Evolutionary conservation across 2,329 filamentous ascomycete genomes (phyloP).

Genomic region (Aspergillus floridensis): DNA sequence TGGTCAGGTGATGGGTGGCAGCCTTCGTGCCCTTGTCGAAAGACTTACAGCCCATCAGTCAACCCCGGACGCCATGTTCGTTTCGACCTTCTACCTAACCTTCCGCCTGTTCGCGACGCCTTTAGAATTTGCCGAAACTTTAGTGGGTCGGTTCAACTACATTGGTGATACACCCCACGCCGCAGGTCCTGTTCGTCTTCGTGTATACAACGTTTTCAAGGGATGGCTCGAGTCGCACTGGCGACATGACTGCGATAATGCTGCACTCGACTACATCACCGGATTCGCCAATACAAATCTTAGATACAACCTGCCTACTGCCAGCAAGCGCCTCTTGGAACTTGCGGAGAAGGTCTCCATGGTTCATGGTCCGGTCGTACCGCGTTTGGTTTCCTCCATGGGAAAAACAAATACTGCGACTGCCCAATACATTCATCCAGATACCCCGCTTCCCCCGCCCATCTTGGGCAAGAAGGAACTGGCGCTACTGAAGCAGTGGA

Average conservation of each 20-base stretch:
- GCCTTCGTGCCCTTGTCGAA: constrained; percentile 87
- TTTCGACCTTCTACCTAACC: constrained; percentile 92
- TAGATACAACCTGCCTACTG: constrained; percentile 65
- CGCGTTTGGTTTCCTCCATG: constrained; percentile 78
- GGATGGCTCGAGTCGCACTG: constrained; percentile 97
- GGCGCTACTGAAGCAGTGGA: constrained; percentile 69
- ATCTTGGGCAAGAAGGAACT: constrained; percentile 74
- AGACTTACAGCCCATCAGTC: constrained; percentile 89
- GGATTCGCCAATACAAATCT: constrained; percentile 77
- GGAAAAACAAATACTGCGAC: constrained; percentile 80
- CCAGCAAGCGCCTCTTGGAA: constrained; percentile 76
- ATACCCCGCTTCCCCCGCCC: constrained; percentile 68
- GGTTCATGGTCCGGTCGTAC: constrained; percentile 71
- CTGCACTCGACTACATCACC: constrained; percentile 72
- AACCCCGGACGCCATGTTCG: constrained; percentile 86
- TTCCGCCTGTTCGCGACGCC: constrained; percentile 91
- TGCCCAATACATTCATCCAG: constrained; percentile 66
- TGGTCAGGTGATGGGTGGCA: constrained; percentile 89
- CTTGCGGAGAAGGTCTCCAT: constrained; percentile 75
- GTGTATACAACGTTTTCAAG: constrained; percentile 96
- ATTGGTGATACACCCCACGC: constrained; percentile 74
- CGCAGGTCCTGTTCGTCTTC: constrained; percentile 75
- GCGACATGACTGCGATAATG: constrained; percentile 75
- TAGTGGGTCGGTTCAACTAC: constrained; percentile 93
- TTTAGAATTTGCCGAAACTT: constrained; percentile 69